Conservation (phyloP, 352 stramenopile species). For the Phytophthora chlamydospora region DNA sequence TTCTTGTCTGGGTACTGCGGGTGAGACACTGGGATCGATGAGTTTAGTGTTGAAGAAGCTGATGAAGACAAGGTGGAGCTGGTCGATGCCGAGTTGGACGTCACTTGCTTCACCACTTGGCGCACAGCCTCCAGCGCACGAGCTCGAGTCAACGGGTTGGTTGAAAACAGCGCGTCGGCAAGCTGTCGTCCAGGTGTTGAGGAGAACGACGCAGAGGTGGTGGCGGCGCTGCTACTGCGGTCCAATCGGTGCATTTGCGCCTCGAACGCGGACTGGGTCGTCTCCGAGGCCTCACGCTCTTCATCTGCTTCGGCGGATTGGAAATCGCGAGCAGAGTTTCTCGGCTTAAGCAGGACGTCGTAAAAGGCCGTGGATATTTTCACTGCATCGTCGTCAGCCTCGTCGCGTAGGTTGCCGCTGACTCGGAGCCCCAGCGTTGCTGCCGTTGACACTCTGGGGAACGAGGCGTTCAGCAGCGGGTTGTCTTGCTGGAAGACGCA, state of each 20-base stretch:
- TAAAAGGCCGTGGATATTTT: slow-evolving; percentile 38
- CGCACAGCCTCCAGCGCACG: slow-evolving; percentile 58
- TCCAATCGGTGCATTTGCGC: slow-evolving; percentile 25
- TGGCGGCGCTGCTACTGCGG: slow-evolving; percentile 37
- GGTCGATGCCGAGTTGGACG: slow-evolving; percentile 22
- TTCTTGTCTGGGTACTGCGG: slow-evolving; percentile 37
- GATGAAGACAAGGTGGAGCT: slow-evolving; percentile 27
- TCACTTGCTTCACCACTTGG: slow-evolving; percentile 54
- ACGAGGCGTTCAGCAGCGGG: slow-evolving; percentile 28
- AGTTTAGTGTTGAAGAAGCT: slow-evolving; percentile 17
- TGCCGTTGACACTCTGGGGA: slow-evolving; percentile 21
- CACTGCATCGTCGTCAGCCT: slow-evolving; percentile 4
- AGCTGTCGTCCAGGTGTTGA: slow-evolving; percentile 54
- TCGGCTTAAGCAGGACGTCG: slow-evolving; percentile 26
- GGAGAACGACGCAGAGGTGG: slow-evolving; percentile 30
- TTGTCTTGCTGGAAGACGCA: slow-evolving; percentile 48
- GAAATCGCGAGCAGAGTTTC: slow-evolving; percentile 7
- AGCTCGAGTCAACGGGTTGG: slow-evolving; percentile 51
- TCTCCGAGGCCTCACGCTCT: neutral
- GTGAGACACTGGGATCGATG: slow-evolving; percentile 27
- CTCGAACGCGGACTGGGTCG: slow-evolving; percentile 8
- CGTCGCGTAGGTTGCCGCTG: slow-evolving; percentile 7
- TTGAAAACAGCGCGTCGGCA: slow-evolving; percentile 69
- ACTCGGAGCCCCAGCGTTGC: slow-evolving; percentile 1
- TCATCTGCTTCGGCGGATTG: slow-evolving; percentile 9